A percentile compares a stretch with the other conserved stretches of the same genome.
phyloP scores from a whole-genome alignment of 208 protist genomes.

The Trichomonas tenax region DNA sequence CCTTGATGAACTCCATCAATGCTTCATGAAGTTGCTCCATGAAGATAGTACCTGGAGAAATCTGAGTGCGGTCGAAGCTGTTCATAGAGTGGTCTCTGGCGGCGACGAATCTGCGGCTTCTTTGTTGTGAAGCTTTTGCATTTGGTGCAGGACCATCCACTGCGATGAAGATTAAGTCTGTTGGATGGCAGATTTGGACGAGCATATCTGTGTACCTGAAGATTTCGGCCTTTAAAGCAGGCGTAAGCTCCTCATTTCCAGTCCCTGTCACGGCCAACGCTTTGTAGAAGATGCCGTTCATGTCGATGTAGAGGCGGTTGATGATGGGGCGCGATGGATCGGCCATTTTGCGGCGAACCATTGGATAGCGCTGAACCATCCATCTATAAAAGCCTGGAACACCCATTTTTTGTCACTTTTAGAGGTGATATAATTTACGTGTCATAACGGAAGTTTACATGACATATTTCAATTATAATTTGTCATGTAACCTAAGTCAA shows the following conservation, averaged over 20 bases:
- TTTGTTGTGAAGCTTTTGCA: background rate
- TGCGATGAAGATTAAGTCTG: background rate
- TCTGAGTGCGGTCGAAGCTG: background rate
- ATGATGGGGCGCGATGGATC: background rate
- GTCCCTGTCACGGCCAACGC: background rate
- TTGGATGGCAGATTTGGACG: background rate
- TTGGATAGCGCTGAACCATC: slow-evolving; percentile 13
- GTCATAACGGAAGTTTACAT: no score
- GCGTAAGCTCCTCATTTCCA: background rate
- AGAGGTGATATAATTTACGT: no score
- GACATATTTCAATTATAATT: no score
- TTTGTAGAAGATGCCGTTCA: slow-evolving; percentile 10
- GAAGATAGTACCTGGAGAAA: slow-evolving; percentile 1
- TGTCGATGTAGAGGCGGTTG: background rate
- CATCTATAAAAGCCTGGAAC: slow-evolving; percentile 23
- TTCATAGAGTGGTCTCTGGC: background rate
- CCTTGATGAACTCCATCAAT: slow-evolving; percentile 1
- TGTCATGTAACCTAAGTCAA: no score
- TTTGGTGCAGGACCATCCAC: background rate
- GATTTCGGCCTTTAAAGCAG: background rate
- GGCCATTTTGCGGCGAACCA: background rate
- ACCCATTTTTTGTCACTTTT: slow-evolving; percentile 11
- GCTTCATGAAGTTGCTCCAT: background rate
- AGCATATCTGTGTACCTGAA: background rate
- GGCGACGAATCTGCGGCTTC: background rate